phyloP scores from a whole-genome alignment of 192 early-diverging fungal species.

The Geosiphon pyriformis region DNA sequence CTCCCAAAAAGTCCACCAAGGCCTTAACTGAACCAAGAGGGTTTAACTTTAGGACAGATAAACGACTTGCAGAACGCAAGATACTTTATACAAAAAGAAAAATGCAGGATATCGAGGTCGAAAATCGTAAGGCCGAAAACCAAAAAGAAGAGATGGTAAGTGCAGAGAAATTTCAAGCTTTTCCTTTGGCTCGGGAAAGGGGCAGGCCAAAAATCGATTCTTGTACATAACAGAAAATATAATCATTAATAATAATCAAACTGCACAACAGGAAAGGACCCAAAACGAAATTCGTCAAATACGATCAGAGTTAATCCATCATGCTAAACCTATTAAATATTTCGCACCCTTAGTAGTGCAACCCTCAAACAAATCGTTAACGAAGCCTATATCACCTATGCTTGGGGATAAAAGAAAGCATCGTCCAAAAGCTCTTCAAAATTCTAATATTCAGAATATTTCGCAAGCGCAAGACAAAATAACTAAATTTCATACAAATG shows the following conservation, averaged over 20 bases:
- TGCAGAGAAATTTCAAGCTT: too few relatives aligned
- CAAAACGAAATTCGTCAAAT: constrained; percentile 6
- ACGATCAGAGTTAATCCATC: background rate
- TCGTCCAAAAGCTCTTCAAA: too few relatives aligned
- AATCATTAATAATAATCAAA: background rate
- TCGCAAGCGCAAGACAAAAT: too few relatives aligned
- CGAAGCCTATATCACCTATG: constrained; percentile 7
- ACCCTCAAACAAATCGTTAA: background rate
- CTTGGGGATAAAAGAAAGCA: constrained; percentile 14
- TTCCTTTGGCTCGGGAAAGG: background rate
- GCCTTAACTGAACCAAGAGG: constrained; percentile 8
- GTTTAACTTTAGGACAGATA: constrained; percentile 1
- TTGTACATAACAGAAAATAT: background rate
- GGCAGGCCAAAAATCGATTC: background rate
- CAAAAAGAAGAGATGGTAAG: constrained; percentile 11
- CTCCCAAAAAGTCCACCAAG: background rate
- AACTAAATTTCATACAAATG: too few relatives aligned
- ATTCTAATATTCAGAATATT: too few relatives aligned
- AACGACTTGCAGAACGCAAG: constrained; percentile 5
- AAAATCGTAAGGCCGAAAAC: background rate
- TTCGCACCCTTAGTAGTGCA: background rate
- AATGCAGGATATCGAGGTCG: background rate
- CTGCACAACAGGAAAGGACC: background rate
- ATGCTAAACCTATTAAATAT: constrained; percentile 3
- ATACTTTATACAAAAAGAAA: constrained; percentile 5